Percentiles rank a stretch among this genome's conserved stretches.
Conservation (phyloP, 2,329 filamentous ascomycete species). For the Exserohilum rostratum region DNA sequence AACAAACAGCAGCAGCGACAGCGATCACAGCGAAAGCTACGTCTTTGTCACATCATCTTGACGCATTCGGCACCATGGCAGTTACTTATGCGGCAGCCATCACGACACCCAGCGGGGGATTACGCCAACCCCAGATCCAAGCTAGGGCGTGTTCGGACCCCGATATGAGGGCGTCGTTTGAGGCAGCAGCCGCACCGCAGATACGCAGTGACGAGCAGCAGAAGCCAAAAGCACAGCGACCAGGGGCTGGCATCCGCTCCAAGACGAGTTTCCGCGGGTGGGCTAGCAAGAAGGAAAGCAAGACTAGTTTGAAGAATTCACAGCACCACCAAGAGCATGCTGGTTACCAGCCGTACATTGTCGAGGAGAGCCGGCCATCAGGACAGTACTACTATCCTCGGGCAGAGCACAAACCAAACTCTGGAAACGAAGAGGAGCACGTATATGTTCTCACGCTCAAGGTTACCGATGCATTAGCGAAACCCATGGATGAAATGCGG, state of each 20-base stretch:
- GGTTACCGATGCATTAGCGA: slow-evolving; percentile 47
- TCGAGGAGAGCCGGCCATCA: slow-evolving; percentile 10
- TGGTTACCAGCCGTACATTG: slow-evolving; percentile 9
- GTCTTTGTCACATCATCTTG: background rate
- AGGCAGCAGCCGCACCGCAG: slow-evolving; percentile 1
- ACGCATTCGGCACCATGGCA: slow-evolving; percentile 10
- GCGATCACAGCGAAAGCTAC: too few relatives aligned
- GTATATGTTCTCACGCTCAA: slow-evolving; percentile 54
- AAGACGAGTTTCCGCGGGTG: slow-evolving; percentile 25
- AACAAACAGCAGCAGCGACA: background rate
- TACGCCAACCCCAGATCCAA: slow-evolving; percentile 20
- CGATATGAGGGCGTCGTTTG: slow-evolving; percentile 16
- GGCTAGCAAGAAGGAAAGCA: slow-evolving; percentile 15
- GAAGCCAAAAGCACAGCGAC: slow-evolving; percentile 15
- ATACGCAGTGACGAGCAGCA: background rate
- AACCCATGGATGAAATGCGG: slow-evolving; percentile 49
- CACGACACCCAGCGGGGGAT: slow-evolving; percentile 23
- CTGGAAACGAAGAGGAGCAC: slow-evolving; percentile 35
- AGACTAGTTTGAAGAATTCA: background rate
- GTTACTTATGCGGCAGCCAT: slow-evolving; percentile 30
- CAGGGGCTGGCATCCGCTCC: slow-evolving; percentile 16
- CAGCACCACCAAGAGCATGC: background rate
- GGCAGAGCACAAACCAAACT: slow-evolving; percentile 41
- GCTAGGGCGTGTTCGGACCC: slow-evolving; percentile 17
- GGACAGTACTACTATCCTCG: slow-evolving; percentile 8